Conservation (phyloP, 805 yeast genomes). For the Ogataea glucozyma region DNA sequence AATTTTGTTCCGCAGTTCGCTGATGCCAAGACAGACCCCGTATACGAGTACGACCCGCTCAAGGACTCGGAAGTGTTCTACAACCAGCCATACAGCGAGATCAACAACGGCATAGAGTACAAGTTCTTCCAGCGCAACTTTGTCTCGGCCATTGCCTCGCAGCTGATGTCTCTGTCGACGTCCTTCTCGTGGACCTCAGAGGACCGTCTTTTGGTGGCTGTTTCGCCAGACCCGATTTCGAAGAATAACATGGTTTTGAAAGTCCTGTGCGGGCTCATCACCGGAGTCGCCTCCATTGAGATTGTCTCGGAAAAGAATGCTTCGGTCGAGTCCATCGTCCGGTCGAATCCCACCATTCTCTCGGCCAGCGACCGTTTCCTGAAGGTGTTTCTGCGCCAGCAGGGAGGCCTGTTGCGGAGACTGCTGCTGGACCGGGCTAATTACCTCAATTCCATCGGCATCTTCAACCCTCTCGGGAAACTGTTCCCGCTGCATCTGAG, state of each 20-base stretch:
- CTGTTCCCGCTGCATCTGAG: constrained; percentile 35
- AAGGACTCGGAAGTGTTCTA: constrained; percentile 28
- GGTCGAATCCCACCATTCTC: constrained; percentile 35
- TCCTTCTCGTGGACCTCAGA: constrained; percentile 28
- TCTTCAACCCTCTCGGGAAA: constrained; percentile 41
- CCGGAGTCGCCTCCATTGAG: constrained; percentile 33
- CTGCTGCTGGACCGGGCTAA: constrained; percentile 38
- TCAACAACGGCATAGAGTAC: constrained; percentile 25
- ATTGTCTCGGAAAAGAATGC: constrained; percentile 23
- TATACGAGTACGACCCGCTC: constrained; percentile 21
- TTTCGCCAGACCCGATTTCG: constrained; percentile 14
- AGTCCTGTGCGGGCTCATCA: constrained; percentile 41
- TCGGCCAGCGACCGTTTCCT: constrained; percentile 31
- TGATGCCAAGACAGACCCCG: constrained; percentile 16
- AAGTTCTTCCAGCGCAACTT: constrained; percentile 36
- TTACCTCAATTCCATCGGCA: constrained; percentile 49
- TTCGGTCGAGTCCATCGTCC: constrained; percentile 15
- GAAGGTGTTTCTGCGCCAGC: constrained; percentile 23
- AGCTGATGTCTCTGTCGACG: constrained; percentile 34
- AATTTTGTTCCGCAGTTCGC: constrained; percentile 13
- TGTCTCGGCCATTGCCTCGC: constrained; percentile 38
- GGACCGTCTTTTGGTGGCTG: constrained; percentile 29
- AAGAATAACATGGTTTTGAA: constrained; percentile 37
- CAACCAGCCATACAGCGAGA: constrained; percentile 31
- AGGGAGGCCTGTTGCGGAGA: constrained; percentile 26